Evolutionary conservation across 2,329 filamentous ascomycete species (phyloP).

Genomic region (Lasiodiplodia theobromae): DNA sequence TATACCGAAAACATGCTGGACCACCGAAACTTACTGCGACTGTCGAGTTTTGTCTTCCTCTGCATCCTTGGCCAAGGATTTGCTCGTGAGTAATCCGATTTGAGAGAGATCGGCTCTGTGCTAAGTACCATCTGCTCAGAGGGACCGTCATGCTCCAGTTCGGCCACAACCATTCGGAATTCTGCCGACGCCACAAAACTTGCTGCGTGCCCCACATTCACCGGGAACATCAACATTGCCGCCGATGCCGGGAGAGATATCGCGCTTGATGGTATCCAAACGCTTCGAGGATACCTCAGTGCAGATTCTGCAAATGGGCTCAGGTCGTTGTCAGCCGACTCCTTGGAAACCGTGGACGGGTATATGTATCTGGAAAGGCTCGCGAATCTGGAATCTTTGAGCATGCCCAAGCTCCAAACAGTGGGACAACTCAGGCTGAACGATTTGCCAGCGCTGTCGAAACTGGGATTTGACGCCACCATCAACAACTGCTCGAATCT

Average conservation of each 20-base stretch:
- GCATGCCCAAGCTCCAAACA: background rate
- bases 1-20: background rate
- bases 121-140: background rate
- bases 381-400: background rate
- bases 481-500: background rate
- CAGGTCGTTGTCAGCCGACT: background rate
- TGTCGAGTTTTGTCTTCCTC: background rate
- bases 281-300: background rate
- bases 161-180: background rate
- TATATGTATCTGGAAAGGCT: background rate
- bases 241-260: background rate
- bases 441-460: background rate
- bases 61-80: background rate
- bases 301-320: background rate
- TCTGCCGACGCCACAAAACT: conserved; percentile 1
- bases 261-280: background rate
- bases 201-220: background rate
- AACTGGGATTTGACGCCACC: background rate
- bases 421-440: background rate
- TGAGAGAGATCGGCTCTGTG: background rate
- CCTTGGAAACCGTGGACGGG: background rate
- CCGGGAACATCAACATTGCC: background rate
- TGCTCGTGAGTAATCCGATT: background rate
- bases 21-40: background rate
- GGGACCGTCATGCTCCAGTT: background rate